These are phyloP conservation scores for Coemansia sp. DNA, from an alignment of 192 early-diverging fungal species.

Conservation along the genomic window DNA sequence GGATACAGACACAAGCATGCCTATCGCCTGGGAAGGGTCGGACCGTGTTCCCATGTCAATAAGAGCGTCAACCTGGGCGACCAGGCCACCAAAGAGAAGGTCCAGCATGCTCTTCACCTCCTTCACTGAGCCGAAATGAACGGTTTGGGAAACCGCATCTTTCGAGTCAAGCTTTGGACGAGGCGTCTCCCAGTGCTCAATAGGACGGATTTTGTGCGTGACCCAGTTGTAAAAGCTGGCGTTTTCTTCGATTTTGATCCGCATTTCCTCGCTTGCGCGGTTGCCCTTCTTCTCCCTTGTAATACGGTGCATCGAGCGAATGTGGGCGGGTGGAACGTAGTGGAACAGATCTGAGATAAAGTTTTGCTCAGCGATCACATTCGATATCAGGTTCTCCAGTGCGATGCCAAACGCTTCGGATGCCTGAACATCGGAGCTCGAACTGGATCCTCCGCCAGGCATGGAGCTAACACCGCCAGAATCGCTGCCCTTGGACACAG, in stretches of 20 bases:
- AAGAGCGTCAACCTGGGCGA: slow-evolving; percentile 68
- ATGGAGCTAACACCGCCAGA: slow-evolving; percentile 6
- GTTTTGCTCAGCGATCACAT: slow-evolving; percentile 87
- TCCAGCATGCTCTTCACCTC: slow-evolving; percentile 75
- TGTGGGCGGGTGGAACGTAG: slow-evolving; percentile 53
- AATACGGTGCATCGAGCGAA: slow-evolving; percentile 26
- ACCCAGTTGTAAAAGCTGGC: slow-evolving; percentile 54
- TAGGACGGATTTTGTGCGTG: slow-evolving; percentile 37
- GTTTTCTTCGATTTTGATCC: slow-evolving; percentile 24
- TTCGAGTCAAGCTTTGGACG: slow-evolving; percentile 46
- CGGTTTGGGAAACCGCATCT: slow-evolving; percentile 37
- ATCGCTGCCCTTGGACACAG: slow-evolving; percentile 22
- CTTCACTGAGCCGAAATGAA: slow-evolving; percentile 52
- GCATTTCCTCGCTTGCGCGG: slow-evolving; percentile 4
- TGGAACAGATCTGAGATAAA: slow-evolving; percentile 87
- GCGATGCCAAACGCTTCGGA: slow-evolving; percentile 47
- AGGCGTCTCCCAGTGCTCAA: slow-evolving; percentile 39
- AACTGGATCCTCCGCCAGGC: background rate
- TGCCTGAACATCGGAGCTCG: slow-evolving; percentile 35
- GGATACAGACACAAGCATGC: slow-evolving; percentile 84
- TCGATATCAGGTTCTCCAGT: slow-evolving; percentile 55
- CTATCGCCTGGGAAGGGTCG: slow-evolving; percentile 71
- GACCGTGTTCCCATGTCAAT: slow-evolving; percentile 76
- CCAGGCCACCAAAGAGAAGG: slow-evolving; percentile 71
- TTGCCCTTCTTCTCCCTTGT: background rate